Evolutionary conservation across 345 rosid genomes (phyloP), one percentile per base, ranked within the genome.

Genomic region (Noccaea caerulescens): DNA sequence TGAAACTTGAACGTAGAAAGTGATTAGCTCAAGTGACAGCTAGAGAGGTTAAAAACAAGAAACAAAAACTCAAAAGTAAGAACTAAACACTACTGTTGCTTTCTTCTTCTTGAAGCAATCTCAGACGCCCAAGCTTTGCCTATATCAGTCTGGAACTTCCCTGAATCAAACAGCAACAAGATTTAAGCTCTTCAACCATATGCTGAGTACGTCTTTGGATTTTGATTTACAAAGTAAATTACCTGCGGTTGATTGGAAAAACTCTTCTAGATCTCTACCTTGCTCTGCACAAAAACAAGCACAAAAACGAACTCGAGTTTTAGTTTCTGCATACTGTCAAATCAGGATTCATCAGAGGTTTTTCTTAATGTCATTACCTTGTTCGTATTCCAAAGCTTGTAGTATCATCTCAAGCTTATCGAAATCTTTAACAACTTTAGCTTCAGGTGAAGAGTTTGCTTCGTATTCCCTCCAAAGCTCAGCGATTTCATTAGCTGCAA

Each of bases 331-430:
- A 0, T 32, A 37, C 7, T 50, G 54, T 37, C 33, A 11, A 20
- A 36, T 13, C 13, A 8, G 5, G 44, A 60, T 12, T 4, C 34
- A 42, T 2, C 32, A 34, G 3, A 46, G 12, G 47, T 10, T 47
- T 50, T n/a, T 39, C 1, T 38, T 73, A 44, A 11, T 52, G 58
- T 12, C 11, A 82, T 76, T 71, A 91, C 98, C 97, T 18, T 79
- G 87, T 82, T 93, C 96, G 53, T 93, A 93, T 76, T 93, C 98
- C 68, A 91, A 77, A 44, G 97, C 98, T 84, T 93, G 98, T 76
- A 93, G 92, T 83, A 93, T 91, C 97, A 93, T 83, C 85, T 93
- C 98, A 69, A 89, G 87, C 53, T 77, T 93, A 75, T 93, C 98
- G 33, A 91, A 87, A 68, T 93, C 98, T 86, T 93, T 93, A 60